These are phyloP conservation scores for Panicum hallii DNA, from an alignment of 202 grass and related monocot species.

Conservation along the genomic window DNA sequence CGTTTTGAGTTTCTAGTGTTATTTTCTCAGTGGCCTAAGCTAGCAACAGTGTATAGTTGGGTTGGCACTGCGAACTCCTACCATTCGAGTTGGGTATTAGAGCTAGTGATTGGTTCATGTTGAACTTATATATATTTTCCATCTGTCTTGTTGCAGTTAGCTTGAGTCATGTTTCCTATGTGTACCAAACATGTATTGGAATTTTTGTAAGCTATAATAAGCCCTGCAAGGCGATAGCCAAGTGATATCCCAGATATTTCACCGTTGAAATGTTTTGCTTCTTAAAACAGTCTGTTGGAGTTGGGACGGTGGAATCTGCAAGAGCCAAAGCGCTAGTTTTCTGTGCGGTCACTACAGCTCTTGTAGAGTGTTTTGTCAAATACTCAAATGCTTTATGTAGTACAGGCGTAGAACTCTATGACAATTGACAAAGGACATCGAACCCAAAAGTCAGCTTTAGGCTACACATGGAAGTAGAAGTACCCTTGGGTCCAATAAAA, in stretches of 20 bases:
- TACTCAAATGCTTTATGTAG: too few species aligned
- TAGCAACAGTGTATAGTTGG: constrained; percentile 76
- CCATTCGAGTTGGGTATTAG: constrained; percentile 51
- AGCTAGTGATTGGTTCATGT: constrained; percentile 54
- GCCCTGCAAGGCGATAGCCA: neutral
- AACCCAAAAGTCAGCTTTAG: too few species aligned
- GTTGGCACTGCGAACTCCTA: constrained; percentile 56
- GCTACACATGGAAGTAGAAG: too few species aligned
- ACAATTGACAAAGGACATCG: too few species aligned
- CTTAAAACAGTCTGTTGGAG: neutral
- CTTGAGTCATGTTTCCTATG: constrained; percentile 45
- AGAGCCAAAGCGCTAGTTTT: neutral
- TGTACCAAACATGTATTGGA: constrained; percentile 55
- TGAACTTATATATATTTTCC: constrained; percentile 52
- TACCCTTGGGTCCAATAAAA: too few species aligned
- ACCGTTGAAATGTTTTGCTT: neutral
- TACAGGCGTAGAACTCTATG: too few species aligned
- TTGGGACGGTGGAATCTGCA: neutral
- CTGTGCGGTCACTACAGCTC: neutral
- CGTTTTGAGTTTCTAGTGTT: constrained; percentile 59
- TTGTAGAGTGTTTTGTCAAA: neutral
- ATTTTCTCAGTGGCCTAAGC: constrained; percentile 59
- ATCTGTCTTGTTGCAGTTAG: constrained; percentile 52
- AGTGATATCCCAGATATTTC: constrained; percentile 26
- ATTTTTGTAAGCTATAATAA: constrained; percentile 62